A percentile compares a stretch with the other conserved stretches of the same genome.
Conservation (phyloP, 768 basidiomycete species). For the Scleroderma bovista region DNA sequence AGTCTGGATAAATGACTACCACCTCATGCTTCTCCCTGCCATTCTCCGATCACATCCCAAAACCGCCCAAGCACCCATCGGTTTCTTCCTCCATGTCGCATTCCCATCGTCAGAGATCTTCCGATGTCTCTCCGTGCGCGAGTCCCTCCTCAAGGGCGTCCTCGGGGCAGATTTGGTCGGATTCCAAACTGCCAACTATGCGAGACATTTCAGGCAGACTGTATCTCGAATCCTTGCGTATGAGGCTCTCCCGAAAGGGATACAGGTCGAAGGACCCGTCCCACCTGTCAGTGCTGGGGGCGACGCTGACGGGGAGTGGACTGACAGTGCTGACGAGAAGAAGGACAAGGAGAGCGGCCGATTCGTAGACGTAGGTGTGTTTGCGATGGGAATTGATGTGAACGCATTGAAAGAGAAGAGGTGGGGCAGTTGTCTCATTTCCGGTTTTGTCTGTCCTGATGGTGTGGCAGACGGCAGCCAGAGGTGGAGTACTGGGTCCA, state of each 20-base stretch:
- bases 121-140: slow-evolving; percentile 77
- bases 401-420: slow-evolving; percentile 58
- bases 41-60: slow-evolving; percentile 65
- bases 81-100: slow-evolving; percentile 96
- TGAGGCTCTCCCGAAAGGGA: slow-evolving; percentile 80
- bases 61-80: slow-evolving; percentile 42
- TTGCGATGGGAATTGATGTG: slow-evolving; percentile 89
- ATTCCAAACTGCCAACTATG: slow-evolving; percentile 84
- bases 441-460: slow-evolving; percentile 2
- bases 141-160: slow-evolving; percentile 76
- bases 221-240: slow-evolving; percentile 73
- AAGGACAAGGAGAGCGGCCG: slow-evolving; percentile 32
- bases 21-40: slow-evolving; percentile 87
- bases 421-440: slow-evolving; percentile 30
- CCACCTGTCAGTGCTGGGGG: slow-evolving; percentile 3
- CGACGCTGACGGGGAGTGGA: background rate
- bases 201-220: slow-evolving; percentile 81
- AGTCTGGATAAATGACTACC: slow-evolving; percentile 94
- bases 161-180: slow-evolving; percentile 93
- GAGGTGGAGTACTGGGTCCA: slow-evolving; percentile 83
- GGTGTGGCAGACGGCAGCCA: slow-evolving; percentile 49
- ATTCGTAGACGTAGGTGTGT: slow-evolving; percentile 84
- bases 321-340: background rate
- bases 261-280: slow-evolving; percentile 45
- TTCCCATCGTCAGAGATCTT: slow-evolving; percentile 97